Conservation (phyloP, 2,329 filamentous ascomycete genomes). For the Pseudogymnoascus sp. region DNA sequence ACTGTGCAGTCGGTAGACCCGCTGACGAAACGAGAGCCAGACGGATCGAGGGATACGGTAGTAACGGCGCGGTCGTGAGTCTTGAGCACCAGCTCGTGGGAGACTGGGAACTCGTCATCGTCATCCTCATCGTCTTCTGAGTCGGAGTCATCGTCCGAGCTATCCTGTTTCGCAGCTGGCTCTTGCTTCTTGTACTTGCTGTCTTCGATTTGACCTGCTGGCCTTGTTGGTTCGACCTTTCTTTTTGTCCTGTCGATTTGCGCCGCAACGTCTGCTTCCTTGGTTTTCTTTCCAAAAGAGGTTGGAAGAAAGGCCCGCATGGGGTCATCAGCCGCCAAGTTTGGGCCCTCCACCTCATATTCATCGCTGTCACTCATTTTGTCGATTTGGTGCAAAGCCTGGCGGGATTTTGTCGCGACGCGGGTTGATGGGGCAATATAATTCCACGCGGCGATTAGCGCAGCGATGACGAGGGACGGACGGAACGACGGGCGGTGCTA, state of each 20-base stretch:
- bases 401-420: not conserved
- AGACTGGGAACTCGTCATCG: constrained; percentile 83
- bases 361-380: constrained; percentile 57
- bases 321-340: constrained; percentile 57
- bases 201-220: constrained; percentile 26
- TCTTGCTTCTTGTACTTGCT: constrained; percentile 26
- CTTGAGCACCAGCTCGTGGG: constrained; percentile 87
- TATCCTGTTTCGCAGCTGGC: constrained; percentile 32
- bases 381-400: constrained; percentile 7
- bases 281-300: constrained; percentile 77
- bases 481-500: not conserved
- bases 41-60: constrained; percentile 73
- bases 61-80: constrained; percentile 88
- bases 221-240: constrained; percentile 34
- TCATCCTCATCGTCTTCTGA: constrained; percentile 52
- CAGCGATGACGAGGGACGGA: constrained; percentile 7
- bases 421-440: not conserved
- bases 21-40: constrained; percentile 79
- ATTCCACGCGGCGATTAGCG: constrained; percentile 11
- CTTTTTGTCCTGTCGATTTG: constrained; percentile 78
- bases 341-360: constrained; percentile 49
- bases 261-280: constrained; percentile 65
- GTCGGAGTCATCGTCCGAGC: constrained; percentile 36
- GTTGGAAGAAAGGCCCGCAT: constrained; percentile 73
- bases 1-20: constrained; percentile 85